Evolutionary conservation across 2,329 filamentous ascomycete species (phyloP).

Genomic region (Sordariomycetes sp.): DNA sequence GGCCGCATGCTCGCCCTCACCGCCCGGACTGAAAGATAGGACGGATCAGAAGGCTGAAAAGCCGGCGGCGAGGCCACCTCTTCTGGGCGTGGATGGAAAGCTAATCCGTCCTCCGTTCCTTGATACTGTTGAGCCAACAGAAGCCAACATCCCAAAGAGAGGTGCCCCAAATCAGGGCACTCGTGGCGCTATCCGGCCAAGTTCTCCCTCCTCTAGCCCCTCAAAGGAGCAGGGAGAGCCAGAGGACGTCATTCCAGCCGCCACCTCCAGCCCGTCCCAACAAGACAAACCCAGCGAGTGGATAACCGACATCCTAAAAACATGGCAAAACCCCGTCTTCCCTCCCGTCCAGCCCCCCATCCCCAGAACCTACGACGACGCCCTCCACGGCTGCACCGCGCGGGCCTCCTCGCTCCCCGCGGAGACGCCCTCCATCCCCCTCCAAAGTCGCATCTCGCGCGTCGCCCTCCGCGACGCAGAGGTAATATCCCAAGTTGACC

Average conservation of each 20-base stretch:
- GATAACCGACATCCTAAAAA: conserved; percentile 45
- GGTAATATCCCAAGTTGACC: conserved; percentile 73
- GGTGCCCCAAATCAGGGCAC: not conserved
- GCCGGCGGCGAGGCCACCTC: not conserved
- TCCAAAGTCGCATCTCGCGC: conserved; percentile 44
- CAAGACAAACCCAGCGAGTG: conserved; percentile 25
- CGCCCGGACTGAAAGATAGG: not conserved
- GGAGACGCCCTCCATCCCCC: conserved; percentile 12
- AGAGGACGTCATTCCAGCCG: not conserved
- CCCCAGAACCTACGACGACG: conserved; percentile 20
- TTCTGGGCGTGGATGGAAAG: conserved; percentile 6
- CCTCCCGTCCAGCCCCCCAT: conserved; percentile 29
- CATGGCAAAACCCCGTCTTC: conserved; percentile 71
- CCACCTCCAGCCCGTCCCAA: not conserved
- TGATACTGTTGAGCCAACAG: not conserved
- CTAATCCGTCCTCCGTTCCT: conserved; percentile 8
- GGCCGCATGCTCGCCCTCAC: not conserved
- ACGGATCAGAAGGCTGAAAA: not conserved
- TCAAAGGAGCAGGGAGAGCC: not conserved
- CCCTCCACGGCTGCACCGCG: not conserved
- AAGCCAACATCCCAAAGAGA: not conserved
- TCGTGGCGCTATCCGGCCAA: not conserved
- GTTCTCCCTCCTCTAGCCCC: not conserved
- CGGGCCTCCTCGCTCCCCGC: conserved; percentile 18
- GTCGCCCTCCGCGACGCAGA: conserved; percentile 42